Evolutionary conservation across 495 filamentous ascomycete genomes (phyloP).

Genomic region (Staphylotrichum longicolle): DNA sequence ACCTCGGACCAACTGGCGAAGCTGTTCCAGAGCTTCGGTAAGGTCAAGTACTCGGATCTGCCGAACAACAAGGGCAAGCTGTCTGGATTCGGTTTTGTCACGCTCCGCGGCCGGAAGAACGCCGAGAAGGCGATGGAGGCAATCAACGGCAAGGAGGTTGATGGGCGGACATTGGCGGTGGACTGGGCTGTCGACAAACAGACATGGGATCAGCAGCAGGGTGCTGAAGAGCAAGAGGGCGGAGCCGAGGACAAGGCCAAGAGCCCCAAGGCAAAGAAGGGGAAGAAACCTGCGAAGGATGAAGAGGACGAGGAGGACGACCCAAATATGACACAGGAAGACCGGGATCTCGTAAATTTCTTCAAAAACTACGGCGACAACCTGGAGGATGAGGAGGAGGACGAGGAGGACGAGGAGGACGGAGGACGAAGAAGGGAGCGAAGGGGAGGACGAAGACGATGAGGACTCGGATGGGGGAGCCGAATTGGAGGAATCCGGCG

Average conservation of each 20-base stretch:
- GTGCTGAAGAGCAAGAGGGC: slow-evolving; percentile 20
- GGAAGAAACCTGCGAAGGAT: slow-evolving; percentile 46
- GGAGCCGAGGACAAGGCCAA: slow-evolving; percentile 34
- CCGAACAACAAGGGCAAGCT: slow-evolving; percentile 72
- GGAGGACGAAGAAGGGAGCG: slow-evolving; percentile 37
- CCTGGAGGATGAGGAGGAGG: slow-evolving; percentile 50
- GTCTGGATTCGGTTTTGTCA: slow-evolving; percentile 89
- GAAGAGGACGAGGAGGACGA: slow-evolving; percentile 42
- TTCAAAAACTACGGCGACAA: slow-evolving; percentile 37
- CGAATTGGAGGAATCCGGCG: slow-evolving; percentile 25
- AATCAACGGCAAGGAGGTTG: slow-evolving; percentile 85
- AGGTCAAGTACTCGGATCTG: slow-evolving; percentile 77
- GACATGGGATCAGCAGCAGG: slow-evolving; percentile 68
- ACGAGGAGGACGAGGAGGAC: slow-evolving; percentile 38
- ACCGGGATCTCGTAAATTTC: slow-evolving; percentile 33
- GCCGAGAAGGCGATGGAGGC: slow-evolving; percentile 82
- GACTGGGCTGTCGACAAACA: slow-evolving; percentile 96
- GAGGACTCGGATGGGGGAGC: slow-evolving; percentile 33
- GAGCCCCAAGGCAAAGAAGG: slow-evolving; percentile 62
- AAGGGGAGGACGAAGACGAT: slow-evolving; percentile 40
- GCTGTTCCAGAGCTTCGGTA: slow-evolving; percentile 83
- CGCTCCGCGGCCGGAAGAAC: slow-evolving; percentile 83
- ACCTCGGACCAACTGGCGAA: slow-evolving; percentile 69
- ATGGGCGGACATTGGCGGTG: slow-evolving; percentile 82
- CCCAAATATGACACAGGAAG: slow-evolving; percentile 42